phyloP scores from a whole-genome alignment of 306 rosid species.

The Urtica urens region DNA sequence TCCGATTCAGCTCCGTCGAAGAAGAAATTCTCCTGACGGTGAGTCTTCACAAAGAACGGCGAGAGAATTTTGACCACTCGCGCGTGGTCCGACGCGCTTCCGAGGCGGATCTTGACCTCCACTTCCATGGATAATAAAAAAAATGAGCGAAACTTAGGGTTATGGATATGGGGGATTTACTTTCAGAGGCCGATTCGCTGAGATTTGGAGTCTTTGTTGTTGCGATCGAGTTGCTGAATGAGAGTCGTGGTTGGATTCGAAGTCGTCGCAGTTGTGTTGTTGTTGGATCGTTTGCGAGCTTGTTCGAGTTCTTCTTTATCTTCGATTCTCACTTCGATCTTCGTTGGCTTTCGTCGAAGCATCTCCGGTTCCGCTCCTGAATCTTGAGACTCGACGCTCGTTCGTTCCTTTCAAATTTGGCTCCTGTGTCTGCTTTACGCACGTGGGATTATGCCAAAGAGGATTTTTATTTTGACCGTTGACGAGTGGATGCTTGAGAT shows the following conservation, averaged over 20 bases:
- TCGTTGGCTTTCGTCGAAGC: slow-evolving; percentile 61
- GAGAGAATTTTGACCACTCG: slow-evolving; percentile 35
- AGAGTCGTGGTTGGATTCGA: slow-evolving; percentile 33
- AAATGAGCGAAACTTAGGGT: not conserved
- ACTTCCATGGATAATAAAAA: slow-evolving; percentile 35
- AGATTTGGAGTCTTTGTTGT: slow-evolving; percentile 20
- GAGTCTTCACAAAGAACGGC: slow-evolving; percentile 44
- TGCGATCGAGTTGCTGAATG: slow-evolving; percentile 53
- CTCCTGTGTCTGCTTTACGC: not conserved
- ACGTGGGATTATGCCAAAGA: not conserved
- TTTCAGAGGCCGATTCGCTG: slow-evolving; percentile 28
- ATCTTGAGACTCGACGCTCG: too few relatives aligned
- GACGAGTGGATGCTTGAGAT: too few relatives aligned
- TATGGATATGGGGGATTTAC: not conserved
- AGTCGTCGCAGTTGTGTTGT: slow-evolving; percentile 17
- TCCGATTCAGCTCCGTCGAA: slow-evolving; percentile 62
- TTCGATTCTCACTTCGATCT: slow-evolving; percentile 60
- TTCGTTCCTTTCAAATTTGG: not conserved
- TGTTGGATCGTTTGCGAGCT: slow-evolving; percentile 46
- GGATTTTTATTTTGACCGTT: not conserved
- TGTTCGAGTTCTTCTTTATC: slow-evolving; percentile 81
- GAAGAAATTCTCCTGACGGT: slow-evolving; percentile 71
- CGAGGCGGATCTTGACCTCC: slow-evolving; percentile 69
- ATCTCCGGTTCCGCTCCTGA: slow-evolving; percentile 20
- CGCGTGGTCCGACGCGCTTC: slow-evolving; percentile 31